phyloP scores from a whole-genome alignment of 352 stramenopile genomes.

The Detonula confervacea region DNA sequence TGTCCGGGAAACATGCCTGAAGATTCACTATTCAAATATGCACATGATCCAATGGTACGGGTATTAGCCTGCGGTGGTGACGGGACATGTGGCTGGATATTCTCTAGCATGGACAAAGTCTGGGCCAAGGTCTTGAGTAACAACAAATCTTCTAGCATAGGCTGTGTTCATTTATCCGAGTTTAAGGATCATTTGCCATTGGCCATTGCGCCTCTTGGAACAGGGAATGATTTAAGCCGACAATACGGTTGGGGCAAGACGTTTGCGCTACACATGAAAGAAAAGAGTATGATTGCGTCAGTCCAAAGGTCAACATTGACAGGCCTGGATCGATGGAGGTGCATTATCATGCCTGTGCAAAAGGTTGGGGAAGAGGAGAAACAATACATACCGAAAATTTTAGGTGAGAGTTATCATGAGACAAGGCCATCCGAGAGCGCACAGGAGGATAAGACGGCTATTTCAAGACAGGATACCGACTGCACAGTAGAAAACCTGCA shows the following conservation, averaged over 20 bases:
- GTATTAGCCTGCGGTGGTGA: conserved; percentile 70
- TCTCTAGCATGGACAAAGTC: conserved; percentile 58
- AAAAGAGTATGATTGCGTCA: conserved; percentile 44
- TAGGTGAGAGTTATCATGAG: conserved; percentile 6
- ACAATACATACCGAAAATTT: conserved; percentile 52
- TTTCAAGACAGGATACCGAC: too few relatives aligned
- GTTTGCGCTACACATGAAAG: conserved; percentile 50
- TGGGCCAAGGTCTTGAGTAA: conserved; percentile 37
- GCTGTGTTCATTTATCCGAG: conserved; percentile 36
- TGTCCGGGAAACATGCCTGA: conserved; percentile 57
- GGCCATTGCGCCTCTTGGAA: conserved; percentile 89
- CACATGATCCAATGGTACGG: conserved; percentile 50
- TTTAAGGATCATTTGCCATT: conserved; percentile 81
- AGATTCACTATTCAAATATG: conserved; percentile 52
- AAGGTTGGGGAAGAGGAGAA: conserved; percentile 44
- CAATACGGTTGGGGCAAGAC: conserved; percentile 89
- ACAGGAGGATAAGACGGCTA: neutral
- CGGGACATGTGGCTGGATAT: conserved; percentile 70
- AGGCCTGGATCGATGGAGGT: conserved; percentile 61
- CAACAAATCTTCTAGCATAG: neutral
- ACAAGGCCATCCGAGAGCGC: neutral
- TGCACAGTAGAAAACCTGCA: neutral
- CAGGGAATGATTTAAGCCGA: conserved; percentile 89
- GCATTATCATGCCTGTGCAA: conserved; percentile 47
- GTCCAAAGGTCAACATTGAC: conserved; percentile 36